A percentile compares a stretch with the other conserved stretches of the same genome.
Evolutionary conservation across 176 grass and related monocot genomes (phyloP).

Genomic region (Dendrocalamus sinicus): DNA sequence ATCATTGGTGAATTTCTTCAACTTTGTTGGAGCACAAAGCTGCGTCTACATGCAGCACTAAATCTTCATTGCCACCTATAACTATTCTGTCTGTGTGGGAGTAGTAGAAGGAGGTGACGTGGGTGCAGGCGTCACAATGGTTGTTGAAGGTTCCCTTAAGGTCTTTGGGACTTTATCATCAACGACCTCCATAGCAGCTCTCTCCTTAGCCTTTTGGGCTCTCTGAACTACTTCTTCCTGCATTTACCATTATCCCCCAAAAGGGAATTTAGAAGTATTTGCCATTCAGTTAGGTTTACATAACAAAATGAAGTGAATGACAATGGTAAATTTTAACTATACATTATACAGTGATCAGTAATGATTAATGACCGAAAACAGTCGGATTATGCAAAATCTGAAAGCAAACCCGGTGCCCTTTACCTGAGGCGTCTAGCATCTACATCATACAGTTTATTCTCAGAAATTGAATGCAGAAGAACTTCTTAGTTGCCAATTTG

Average conservation of each 20-base stretch:
- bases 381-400: not conserved
- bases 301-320: not conserved
- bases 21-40: slow-evolving; percentile 28
- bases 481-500: not conserved
- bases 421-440: not conserved
- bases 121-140: slow-evolving; percentile 30
- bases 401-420: not conserved
- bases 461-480: not conserved
- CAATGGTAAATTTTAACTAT: not conserved
- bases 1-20: slow-evolving; percentile 20
- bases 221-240: slow-evolving; percentile 93
- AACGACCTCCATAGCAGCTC: slow-evolving; percentile 68
- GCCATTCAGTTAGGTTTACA: not conserved
- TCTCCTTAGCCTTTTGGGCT: slow-evolving; percentile 90
- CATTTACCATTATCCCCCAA: slow-evolving; percentile 12
- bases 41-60: slow-evolving; percentile 34
- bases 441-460: slow-evolving; percentile 1
- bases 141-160: slow-evolving; percentile 44
- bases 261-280: not conserved
- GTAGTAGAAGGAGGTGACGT: slow-evolving; percentile 20
- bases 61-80: slow-evolving; percentile 46
- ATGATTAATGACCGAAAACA: not conserved
- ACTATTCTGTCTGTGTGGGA: slow-evolving; percentile 55
- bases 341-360: not conserved
- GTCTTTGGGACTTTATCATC: slow-evolving; percentile 57